Percentiles rank a stretch among this genome's conserved stretches.
These are phyloP conservation scores for Podospora australis DNA, from an alignment of 495 filamentous ascomycete genomes.

Conservation along the genomic window DNA sequence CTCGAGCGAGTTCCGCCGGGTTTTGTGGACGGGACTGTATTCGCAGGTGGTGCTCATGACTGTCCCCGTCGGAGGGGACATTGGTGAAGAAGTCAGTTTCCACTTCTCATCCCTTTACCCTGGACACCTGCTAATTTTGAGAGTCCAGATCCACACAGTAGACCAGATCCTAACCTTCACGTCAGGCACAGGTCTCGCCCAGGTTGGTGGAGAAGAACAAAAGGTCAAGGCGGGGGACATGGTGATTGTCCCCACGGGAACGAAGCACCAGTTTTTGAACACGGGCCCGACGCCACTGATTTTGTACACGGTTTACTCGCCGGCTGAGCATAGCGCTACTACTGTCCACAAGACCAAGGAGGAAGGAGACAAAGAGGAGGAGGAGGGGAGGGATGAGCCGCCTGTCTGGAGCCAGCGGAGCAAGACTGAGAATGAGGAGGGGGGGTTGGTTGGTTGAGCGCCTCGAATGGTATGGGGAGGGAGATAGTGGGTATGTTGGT, in stretches of 20 bases:
- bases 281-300: conserved; percentile 47
- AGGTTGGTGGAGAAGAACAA: conserved; percentile 53
- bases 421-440: conserved; percentile 52
- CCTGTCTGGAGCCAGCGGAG: conserved; percentile 50
- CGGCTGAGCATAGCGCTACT: conserved; percentile 51
- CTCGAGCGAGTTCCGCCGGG: conserved; percentile 53
- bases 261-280: conserved; percentile 63
- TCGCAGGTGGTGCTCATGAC: conserved; percentile 60
- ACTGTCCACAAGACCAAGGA: conserved; percentile 58
- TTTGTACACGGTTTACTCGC: conserved; percentile 56
- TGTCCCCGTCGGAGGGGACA: conserved; percentile 55
- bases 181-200: conserved; percentile 49
- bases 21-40: conserved; percentile 56
- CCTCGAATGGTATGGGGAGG: too few relatives aligned
- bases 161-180: conserved; percentile 63
- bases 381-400: conserved; percentile 54
- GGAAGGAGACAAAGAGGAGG: conserved; percentile 54
- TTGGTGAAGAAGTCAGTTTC: conserved; percentile 53
- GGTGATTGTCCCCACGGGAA: conserved; percentile 58
- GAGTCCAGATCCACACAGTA: conserved; percentile 43
- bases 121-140: conserved; percentile 12
- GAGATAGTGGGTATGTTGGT: too few relatives aligned
- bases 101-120: not conserved
- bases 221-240: conserved; percentile 53
- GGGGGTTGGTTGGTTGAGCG: conserved; percentile 42